Evolutionary conservation across 768 basidiomycete genomes (phyloP).

Genomic region (Russula griseocarnosa): DNA sequence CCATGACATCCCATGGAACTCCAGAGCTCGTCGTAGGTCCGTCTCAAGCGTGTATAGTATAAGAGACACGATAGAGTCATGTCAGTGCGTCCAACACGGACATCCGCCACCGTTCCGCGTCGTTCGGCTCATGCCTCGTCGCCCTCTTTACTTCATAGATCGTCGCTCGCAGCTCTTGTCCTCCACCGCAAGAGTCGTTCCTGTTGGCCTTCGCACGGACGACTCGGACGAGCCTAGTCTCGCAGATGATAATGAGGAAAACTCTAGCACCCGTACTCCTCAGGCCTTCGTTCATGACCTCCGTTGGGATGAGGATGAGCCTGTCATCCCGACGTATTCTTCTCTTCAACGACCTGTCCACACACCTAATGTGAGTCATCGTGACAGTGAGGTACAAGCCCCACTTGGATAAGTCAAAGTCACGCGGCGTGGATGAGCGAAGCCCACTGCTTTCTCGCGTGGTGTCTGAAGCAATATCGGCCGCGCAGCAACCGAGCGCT

Average conservation of each 20-base stretch:
- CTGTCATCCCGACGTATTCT: not conserved
- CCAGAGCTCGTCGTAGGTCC: constrained; percentile 18
- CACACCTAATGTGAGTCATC: not conserved
- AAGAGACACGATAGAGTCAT: constrained; percentile 23
- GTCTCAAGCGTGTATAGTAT: constrained; percentile 21
- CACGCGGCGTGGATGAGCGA: constrained; percentile 11
- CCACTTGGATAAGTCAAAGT: not conserved
- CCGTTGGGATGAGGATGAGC: constrained; percentile 17
- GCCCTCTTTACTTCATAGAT: constrained; percentile 11
- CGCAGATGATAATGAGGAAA: constrained; percentile 15
- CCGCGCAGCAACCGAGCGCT: not conserved
- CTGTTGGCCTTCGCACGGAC: constrained; percentile 1
- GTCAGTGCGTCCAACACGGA: constrained; percentile 12
- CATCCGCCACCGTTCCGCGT: not conserved
- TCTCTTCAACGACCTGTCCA: not conserved
- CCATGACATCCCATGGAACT: constrained; percentile 9
- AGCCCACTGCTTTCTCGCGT: constrained; percentile 12
- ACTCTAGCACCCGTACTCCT: not conserved
- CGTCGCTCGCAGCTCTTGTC: constrained; percentile 25
- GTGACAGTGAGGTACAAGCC: not conserved
- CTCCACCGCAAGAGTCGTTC: constrained; percentile 8
- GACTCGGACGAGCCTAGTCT: constrained; percentile 8
- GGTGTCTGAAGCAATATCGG: not conserved
- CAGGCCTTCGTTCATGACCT: not conserved
- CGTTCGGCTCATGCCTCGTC: constrained; percentile 1